phyloP scores from a whole-genome alignment of 768 basidiomycete genomes.

The Flagelloscypha sp. region DNA sequence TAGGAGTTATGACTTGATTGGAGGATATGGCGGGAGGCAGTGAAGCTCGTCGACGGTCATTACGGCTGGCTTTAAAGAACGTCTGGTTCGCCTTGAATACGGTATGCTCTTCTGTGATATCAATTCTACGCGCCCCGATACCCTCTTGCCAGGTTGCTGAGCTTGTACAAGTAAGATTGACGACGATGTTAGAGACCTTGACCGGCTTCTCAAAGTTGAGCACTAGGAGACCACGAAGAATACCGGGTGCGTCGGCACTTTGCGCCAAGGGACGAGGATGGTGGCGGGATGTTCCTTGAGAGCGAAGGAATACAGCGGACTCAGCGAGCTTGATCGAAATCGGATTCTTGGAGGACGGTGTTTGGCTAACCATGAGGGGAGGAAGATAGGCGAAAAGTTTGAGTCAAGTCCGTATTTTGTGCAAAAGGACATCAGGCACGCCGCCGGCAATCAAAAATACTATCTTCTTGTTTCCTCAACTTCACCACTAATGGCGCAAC shows the following conservation, averaged over 20 bases:
- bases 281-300: constrained; percentile 21
- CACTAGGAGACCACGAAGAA: constrained; percentile 59
- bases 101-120: constrained; percentile 70
- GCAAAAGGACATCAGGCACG: too few relatives aligned
- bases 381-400: too few relatives aligned
- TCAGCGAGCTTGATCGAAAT: constrained; percentile 40
- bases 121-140: constrained; percentile 64
- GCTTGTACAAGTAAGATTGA: constrained; percentile 68
- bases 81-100: constrained; percentile 64
- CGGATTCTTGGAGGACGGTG: too few relatives aligned
- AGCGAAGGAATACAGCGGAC: constrained; percentile 39
- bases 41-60: constrained; percentile 30
- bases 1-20: constrained; percentile 8
- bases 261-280: constrained; percentile 18
- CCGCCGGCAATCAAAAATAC: too few relatives aligned
- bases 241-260: constrained; percentile 37
- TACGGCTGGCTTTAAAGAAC: constrained; percentile 59
- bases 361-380: too few relatives aligned
- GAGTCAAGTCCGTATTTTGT: too few relatives aligned
- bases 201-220: constrained; percentile 67
- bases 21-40: constrained; percentile 29
- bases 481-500: too few relatives aligned
- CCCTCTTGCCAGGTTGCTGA: constrained; percentile 78
- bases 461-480: too few relatives aligned
- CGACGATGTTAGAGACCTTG: constrained; percentile 76